These are phyloP conservation scores for Stygiomarasmius scandens DNA, from an alignment of 1,284 basidiomycete species.

Conservation along the genomic window DNA sequence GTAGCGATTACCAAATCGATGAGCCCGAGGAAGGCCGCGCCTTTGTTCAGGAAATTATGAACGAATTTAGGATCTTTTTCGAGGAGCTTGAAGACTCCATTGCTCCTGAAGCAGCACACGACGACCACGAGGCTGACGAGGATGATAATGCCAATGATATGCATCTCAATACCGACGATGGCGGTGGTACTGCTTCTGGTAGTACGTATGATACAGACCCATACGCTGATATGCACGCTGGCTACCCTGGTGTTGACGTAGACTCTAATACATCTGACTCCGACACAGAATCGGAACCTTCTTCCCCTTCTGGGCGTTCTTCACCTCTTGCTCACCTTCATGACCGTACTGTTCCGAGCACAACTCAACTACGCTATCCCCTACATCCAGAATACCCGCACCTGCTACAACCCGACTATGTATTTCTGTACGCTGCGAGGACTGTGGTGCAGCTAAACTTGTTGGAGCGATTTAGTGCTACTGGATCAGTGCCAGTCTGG, in stretches of 20 bases:
- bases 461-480: constrained; percentile 22
- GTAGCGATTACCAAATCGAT: neutral
- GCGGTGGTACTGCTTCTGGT: neutral
- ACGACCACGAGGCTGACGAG: neutral
- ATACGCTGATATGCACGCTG: constrained; percentile 14
- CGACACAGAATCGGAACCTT: constrained; percentile 14
- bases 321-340: constrained; percentile 10
- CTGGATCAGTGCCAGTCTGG: constrained; percentile 7
- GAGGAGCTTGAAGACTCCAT: neutral
- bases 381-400: constrained; percentile 26
- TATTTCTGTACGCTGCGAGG: constrained; percentile 32
- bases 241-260: neutral
- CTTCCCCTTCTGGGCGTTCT: constrained; percentile 1
- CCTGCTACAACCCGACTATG: constrained; percentile 34
- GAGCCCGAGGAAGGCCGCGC: neutral
- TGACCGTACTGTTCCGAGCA: neutral
- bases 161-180: neutral
- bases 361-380: constrained; percentile 7
- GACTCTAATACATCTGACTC: neutral
- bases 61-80: constrained; percentile 4
- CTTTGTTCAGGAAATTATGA: neutral
- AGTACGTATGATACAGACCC: constrained; percentile 11
- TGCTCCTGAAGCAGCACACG: neutral
- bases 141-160: constrained; percentile 7
- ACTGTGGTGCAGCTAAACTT: constrained; percentile 38